Conservation (phyloP, 129 eudicot genomes). For the Flaveria bidentis region DNA sequence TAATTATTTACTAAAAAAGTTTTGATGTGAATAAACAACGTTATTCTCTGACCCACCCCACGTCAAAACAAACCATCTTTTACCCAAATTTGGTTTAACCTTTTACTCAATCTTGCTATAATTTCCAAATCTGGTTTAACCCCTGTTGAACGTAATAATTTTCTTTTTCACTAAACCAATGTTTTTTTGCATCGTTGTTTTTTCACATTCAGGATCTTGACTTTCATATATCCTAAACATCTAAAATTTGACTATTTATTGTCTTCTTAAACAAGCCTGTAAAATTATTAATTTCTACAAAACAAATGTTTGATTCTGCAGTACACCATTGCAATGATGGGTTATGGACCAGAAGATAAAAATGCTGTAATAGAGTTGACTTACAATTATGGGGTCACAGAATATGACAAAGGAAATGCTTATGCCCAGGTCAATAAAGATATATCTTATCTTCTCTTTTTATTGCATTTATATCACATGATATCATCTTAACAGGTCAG, state of each 20-base stretch:
- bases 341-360: constrained; percentile 95
- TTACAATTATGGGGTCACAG: constrained; percentile 91
- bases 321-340: constrained; percentile 98
- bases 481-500: background rate
- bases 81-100: background rate
- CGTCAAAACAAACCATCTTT: background rate
- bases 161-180: background rate
- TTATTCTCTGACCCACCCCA: background rate
- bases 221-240: background rate
- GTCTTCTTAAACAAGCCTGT: constrained; percentile 11
- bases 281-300: background rate
- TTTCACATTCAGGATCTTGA: background rate
- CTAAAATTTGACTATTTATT: background rate
- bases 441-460: background rate
- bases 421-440: constrained; percentile 75
- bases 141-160: background rate
- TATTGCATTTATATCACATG: background rate
- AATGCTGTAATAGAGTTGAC: constrained; percentile 91
- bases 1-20: too few relatives aligned
- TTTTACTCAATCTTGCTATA: background rate
- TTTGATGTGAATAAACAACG: background rate
- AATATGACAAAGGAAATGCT: constrained; percentile 93
- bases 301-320: constrained; percentile 35
- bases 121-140: background rate
- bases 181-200: background rate